These are phyloP conservation scores for Xylariomycetidae sp. DNA, from an alignment of 2,329 filamentous ascomycete genomes.

Conservation along the genomic window DNA sequence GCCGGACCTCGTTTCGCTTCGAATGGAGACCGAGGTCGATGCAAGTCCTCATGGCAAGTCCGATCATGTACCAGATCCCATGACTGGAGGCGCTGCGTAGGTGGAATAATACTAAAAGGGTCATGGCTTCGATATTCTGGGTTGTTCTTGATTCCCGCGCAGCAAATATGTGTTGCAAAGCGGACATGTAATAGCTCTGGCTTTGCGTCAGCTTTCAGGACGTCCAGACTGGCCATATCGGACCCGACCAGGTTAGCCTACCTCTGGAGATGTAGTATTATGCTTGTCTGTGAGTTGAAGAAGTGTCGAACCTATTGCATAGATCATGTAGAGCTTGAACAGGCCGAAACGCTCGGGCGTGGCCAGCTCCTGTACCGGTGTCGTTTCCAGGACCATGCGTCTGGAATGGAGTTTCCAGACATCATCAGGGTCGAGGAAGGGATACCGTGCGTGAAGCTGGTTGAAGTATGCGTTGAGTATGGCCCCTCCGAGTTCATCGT, in stretches of 20 bases:
- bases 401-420: slow-evolving; percentile 37
- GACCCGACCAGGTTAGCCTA: slow-evolving; percentile 13
- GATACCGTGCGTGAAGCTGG: slow-evolving; percentile 41
- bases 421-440: slow-evolving; percentile 40
- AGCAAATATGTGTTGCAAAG: slow-evolving; percentile 41
- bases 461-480: slow-evolving; percentile 40
- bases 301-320: slow-evolving; percentile 44
- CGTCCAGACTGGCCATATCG: too few species aligned
- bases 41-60: slow-evolving; percentile 46
- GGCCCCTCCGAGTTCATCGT: slow-evolving; percentile 36
- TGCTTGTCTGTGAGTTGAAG: slow-evolving; percentile 41
- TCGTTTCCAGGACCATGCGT: slow-evolving; percentile 30
- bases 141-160: slow-evolving; percentile 42
- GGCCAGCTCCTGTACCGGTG: slow-evolving; percentile 29
- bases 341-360: slow-evolving; percentile 33
- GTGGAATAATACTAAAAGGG: slow-evolving; percentile 44
- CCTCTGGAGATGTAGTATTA: slow-evolving; percentile 32
- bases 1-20: slow-evolving; percentile 35
- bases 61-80: slow-evolving; percentile 49
- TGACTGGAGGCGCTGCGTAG: slow-evolving; percentile 43
- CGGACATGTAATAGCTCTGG: slow-evolving; percentile 42
- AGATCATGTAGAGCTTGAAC: slow-evolving; percentile 46
- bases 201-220: slow-evolving; percentile 6
- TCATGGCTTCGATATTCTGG: slow-evolving; percentile 47
- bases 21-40: slow-evolving; percentile 46